Percentiles rank a stretch among this genome's conserved stretches.
These are phyloP conservation scores for Claviceps africana DNA, from an alignment of 2,329 filamentous ascomycete genomes.

Conservation along the genomic window DNA sequence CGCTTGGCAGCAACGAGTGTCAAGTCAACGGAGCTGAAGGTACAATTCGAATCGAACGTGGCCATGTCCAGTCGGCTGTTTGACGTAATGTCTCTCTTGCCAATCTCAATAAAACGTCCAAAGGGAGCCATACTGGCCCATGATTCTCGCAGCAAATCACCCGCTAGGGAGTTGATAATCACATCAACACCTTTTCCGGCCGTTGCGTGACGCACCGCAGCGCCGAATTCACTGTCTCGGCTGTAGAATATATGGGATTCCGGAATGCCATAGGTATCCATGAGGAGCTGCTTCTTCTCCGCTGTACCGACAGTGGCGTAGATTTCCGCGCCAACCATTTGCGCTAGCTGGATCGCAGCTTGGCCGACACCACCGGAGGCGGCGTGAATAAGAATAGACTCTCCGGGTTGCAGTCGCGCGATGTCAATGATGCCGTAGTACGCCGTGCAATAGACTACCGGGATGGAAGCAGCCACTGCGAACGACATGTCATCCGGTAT, in stretches of 20 bases:
- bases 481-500: conserved; percentile 8
- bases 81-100: conserved; percentile 22
- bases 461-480: conserved; percentile 18
- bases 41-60: conserved; percentile 32
- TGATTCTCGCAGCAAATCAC: conserved; percentile 21
- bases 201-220: conserved; percentile 12
- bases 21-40: conserved; percentile 32
- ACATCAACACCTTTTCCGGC: conserved; percentile 50
- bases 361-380: conserved; percentile 18
- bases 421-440: conserved; percentile 8
- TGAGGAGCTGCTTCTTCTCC: conserved; percentile 16
- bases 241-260: conserved; percentile 17
- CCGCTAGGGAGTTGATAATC: conserved; percentile 37
- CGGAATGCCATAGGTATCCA: conserved; percentile 21
- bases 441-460: conserved; percentile 8
- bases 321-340: conserved; percentile 12
- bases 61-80: conserved; percentile 32
- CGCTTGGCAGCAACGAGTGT: conserved; percentile 27
- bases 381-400: conserved; percentile 18
- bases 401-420: conserved; percentile 17
- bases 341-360: conserved; percentile 15
- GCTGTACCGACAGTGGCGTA: conserved; percentile 17
- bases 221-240: conserved; percentile 12
- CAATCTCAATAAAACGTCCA: conserved; percentile 32
- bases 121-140: conserved; percentile 29